Evolutionary conservation across 2,329 filamentous ascomycete species (phyloP).

Genomic region (Xylariaceae sp.): DNA sequence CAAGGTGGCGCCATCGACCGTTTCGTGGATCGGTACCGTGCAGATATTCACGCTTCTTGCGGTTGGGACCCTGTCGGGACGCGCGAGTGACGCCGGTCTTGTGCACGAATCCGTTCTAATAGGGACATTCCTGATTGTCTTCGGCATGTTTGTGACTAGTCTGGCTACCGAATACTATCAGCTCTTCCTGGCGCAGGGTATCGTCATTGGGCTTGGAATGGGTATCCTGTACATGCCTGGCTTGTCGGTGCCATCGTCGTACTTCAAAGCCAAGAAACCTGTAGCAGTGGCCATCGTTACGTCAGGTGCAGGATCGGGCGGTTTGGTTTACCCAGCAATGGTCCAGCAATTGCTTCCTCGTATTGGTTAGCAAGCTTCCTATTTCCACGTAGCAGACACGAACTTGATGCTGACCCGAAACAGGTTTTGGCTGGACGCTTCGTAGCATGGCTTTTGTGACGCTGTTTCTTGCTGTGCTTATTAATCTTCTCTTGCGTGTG

Average conservation of each 20-base stretch:
- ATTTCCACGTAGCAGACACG: too few relatives aligned
- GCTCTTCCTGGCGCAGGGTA: slow-evolving; percentile 46
- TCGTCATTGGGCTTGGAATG: slow-evolving; percentile 39
- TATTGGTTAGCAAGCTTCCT: too few relatives aligned
- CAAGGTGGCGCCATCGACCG: slow-evolving; percentile 42
- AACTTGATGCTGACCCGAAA: too few relatives aligned
- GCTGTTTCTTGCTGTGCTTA: slow-evolving; percentile 40
- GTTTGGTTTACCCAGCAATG: slow-evolving; percentile 66
- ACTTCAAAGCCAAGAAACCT: slow-evolving; percentile 62
- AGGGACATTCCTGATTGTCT: slow-evolving; percentile 41
- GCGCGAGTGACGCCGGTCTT: slow-evolving; percentile 42
- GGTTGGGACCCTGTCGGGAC: slow-evolving; percentile 14
- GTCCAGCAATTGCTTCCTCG: slow-evolving; percentile 63
- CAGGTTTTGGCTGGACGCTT: slow-evolving; percentile 55
- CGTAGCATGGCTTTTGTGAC: slow-evolving; percentile 51
- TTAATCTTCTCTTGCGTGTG: slow-evolving; percentile 45
- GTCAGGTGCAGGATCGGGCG: slow-evolving; percentile 65
- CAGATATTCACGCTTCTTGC: slow-evolving; percentile 42
- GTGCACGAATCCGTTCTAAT: not conserved
- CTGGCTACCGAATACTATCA: slow-evolving; percentile 52
- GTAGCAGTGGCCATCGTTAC: slow-evolving; percentile 65
- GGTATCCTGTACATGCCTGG: slow-evolving; percentile 62
- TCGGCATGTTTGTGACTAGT: slow-evolving; percentile 58
- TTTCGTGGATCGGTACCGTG: slow-evolving; percentile 53
- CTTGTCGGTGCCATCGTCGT: slow-evolving; percentile 53